A percentile compares a stretch with the other conserved stretches of the same genome.
Conservation (phyloP, 106 monocot species). For the Xerophyta viscosa region DNA sequence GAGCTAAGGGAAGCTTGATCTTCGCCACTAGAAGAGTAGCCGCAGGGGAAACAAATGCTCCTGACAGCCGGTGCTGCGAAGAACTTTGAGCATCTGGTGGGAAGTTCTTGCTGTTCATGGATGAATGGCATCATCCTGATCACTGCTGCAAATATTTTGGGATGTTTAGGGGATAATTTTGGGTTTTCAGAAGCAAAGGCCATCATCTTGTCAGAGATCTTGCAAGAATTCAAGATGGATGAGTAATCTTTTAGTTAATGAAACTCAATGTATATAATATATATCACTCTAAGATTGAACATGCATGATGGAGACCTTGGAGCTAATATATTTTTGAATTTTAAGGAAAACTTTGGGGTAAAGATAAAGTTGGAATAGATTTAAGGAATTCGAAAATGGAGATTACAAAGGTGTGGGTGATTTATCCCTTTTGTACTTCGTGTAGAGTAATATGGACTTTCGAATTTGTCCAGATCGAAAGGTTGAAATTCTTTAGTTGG, state of each 20-base stretch:
- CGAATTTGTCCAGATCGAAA: no score
- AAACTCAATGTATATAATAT: not conserved
- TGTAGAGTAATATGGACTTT: no score
- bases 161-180: conserved; percentile 14
- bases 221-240: not conserved
- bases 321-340: conserved; percentile 15
- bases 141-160: conserved; percentile 18
- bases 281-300: conserved; percentile 19
- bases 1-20: conserved; percentile 15
- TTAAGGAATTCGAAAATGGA: no score
- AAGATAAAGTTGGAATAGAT: conserved; percentile 60
- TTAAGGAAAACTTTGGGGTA: conserved; percentile 39
- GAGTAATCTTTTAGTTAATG: not conserved
- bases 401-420: no score
- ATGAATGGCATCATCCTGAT: conserved; percentile 22
- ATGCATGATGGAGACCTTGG: conserved; percentile 27
- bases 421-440: no score
- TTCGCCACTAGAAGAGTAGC: no score
- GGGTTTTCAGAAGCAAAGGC: conserved; percentile 21
- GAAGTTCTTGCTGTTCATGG: conserved; percentile 17
- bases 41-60: no score
- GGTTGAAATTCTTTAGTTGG: no score
- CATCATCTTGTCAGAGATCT: conserved; percentile 7
- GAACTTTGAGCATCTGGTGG: conserved; percentile 2
- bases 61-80: no score